These are phyloP conservation scores for Calocera cornea DNA, from an alignment of 768 basidiomycete species.

Conservation along the genomic window DNA sequence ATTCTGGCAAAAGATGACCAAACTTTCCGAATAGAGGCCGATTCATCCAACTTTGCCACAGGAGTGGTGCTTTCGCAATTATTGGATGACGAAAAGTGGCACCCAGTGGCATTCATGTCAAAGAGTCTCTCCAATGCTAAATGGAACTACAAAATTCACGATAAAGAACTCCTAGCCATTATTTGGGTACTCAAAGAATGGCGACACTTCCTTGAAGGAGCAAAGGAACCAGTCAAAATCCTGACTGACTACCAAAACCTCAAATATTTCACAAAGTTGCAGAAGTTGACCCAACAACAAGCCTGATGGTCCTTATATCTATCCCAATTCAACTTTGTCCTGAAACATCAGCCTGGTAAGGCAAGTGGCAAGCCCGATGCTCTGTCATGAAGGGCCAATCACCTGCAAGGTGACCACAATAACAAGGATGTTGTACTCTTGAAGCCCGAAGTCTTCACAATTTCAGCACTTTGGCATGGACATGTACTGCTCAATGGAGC, in stretches of 20 bases:
- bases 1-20: not conserved
- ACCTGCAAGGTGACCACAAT: constrained; percentile 18
- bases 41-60: constrained; percentile 19
- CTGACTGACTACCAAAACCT: constrained; percentile 31
- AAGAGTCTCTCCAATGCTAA: constrained; percentile 25
- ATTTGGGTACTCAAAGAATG: constrained; percentile 25
- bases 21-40: constrained; percentile 14
- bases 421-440: not conserved
- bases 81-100: constrained; percentile 5
- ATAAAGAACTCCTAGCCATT: constrained; percentile 40
- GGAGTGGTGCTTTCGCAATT: constrained; percentile 15
- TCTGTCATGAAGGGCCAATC: constrained; percentile 18
- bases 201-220: constrained; percentile 26
- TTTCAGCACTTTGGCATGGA: not conserved
- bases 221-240: constrained; percentile 15
- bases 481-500: not conserved
- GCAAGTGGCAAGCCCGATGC: constrained; percentile 18
- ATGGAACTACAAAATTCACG: constrained; percentile 37
- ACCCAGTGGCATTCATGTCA: no score
- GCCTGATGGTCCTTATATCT: constrained; percentile 31
- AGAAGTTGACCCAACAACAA: constrained; percentile 30
- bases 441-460: not conserved
- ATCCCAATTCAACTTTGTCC: constrained; percentile 24
- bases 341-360: constrained; percentile 24
- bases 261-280: constrained; percentile 34